These are phyloP conservation scores for Avena insularis DNA, from an alignment of 176 grass and related monocot species.

Conservation along the genomic window DNA sequence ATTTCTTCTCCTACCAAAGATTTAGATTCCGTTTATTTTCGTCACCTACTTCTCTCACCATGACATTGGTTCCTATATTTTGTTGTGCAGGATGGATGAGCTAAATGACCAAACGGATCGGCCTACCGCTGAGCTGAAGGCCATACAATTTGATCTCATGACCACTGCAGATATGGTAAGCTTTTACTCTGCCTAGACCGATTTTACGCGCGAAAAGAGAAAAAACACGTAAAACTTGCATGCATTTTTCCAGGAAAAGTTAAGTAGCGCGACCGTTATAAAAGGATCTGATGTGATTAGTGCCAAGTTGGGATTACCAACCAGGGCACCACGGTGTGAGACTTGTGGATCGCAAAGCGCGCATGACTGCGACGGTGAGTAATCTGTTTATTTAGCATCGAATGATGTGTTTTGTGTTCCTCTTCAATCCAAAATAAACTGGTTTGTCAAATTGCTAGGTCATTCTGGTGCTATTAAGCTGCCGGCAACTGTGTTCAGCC, in stretches of 20 bases:
- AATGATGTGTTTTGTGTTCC: constrained; percentile 21
- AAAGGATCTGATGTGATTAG: constrained; percentile 76
- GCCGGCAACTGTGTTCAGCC: constrained; percentile 63
- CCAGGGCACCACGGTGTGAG: constrained; percentile 57
- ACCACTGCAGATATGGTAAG: constrained; percentile 77
- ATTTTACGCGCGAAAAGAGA: neutral
- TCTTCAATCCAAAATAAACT: constrained; percentile 30
- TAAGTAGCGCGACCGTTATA: constrained; percentile 56
- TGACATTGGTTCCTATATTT: constrained; percentile 24
- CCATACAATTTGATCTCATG: constrained; percentile 78
- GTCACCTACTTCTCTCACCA: constrained; percentile 33
- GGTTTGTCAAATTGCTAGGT: constrained; percentile 57
- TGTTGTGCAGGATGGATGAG: constrained; percentile 57
- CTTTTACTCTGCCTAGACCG: constrained; percentile 3
- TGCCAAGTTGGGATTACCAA: constrained; percentile 82
- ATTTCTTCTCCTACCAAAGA: neutral
- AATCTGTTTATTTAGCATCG: constrained; percentile 16
- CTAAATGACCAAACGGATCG: constrained; percentile 37
- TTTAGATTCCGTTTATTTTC: constrained; percentile 33
- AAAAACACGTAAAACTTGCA: neutral
- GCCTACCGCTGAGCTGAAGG: constrained; percentile 53
- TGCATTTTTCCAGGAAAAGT: constrained; percentile 65
- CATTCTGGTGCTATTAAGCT: constrained; percentile 81
- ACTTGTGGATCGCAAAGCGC: constrained; percentile 67
- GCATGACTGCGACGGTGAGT: constrained; percentile 82